Conservation (phyloP, 305 asterid genomes). For the Euphrasia arctica region DNA sequence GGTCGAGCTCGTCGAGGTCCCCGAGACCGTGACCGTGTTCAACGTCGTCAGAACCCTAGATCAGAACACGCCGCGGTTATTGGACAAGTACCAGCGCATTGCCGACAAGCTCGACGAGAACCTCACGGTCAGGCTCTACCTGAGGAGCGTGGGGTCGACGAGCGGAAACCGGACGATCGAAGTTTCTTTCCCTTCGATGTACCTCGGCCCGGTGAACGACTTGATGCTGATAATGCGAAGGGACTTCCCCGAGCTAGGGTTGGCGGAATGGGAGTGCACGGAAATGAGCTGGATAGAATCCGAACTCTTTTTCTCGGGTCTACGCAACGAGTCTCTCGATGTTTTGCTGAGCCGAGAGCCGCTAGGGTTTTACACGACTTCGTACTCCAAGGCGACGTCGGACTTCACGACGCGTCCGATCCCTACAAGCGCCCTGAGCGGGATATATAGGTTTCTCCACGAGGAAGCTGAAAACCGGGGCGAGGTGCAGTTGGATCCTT, state of each 20-base stretch:
- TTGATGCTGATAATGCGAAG: constrained; percentile 30
- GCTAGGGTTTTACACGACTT: neutral
- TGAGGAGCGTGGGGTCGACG: constrained; percentile 7
- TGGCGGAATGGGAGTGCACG: constrained; percentile 26
- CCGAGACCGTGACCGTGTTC: constrained; percentile 31
- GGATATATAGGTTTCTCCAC: constrained; percentile 25
- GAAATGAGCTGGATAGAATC: constrained; percentile 27
- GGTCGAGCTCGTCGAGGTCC: constrained; percentile 21
- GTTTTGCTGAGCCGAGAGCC: constrained; percentile 14
- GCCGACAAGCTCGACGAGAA: constrained; percentile 30
- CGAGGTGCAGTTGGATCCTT: neutral
- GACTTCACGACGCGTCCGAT: constrained; percentile 29
- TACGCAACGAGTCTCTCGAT: constrained; percentile 11
- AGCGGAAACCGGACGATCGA: constrained; percentile 19
- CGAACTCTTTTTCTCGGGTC: constrained; percentile 18
- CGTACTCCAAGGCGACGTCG: constrained; percentile 24
- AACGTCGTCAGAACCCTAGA: constrained; percentile 33
- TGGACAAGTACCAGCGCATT: constrained; percentile 33
- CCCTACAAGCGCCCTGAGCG: constrained; percentile 12
- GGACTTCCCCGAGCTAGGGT: constrained; percentile 35
- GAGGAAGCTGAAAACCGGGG: constrained; percentile 15
- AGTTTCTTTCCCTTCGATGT: constrained; percentile 27
- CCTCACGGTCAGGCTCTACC: constrained; percentile 18
- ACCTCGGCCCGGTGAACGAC: constrained; percentile 25
- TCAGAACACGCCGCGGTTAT: constrained; percentile 29